These are phyloP conservation scores for Laetiporus sulphureus DNA, from an alignment of 1,284 basidiomycete genomes.

Conservation along the genomic window DNA sequence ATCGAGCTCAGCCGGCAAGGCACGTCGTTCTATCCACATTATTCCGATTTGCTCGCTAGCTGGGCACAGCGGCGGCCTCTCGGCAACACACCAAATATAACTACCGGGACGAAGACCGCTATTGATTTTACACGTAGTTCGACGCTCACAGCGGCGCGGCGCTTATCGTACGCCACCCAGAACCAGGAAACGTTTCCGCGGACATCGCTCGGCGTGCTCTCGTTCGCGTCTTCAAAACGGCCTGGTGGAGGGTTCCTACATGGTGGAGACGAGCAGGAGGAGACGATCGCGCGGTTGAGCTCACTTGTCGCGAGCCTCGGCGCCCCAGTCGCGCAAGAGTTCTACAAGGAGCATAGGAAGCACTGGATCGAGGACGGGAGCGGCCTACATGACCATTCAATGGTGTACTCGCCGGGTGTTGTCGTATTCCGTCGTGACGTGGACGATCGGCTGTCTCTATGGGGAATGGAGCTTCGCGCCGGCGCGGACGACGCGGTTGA, in stretches of 20 bases:
- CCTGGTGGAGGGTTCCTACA: constrained; percentile 40
- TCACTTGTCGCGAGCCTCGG: constrained; percentile 38
- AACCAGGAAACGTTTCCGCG: constrained; percentile 11
- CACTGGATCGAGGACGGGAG: constrained; percentile 29
- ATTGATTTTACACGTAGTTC: constrained; percentile 28
- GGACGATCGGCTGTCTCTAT: constrained; percentile 16
- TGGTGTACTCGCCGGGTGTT: constrained; percentile 44
- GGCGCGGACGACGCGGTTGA: constrained; percentile 18
- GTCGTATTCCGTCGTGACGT: constrained; percentile 40
- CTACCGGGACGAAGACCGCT: constrained; percentile 14
- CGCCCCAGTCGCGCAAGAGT: constrained; percentile 31
- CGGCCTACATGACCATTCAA: constrained; percentile 39
- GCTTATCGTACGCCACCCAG: constrained; percentile 14
- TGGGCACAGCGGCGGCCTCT: constrained; percentile 22
- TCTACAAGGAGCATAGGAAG: constrained; percentile 37
- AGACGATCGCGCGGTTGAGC: constrained; percentile 36
- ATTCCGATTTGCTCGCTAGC: constrained; percentile 27
- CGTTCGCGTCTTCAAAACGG: constrained; percentile 39
- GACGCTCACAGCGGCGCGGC: constrained; percentile 29
- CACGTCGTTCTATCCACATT: constrained; percentile 36
- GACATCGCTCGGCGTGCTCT: constrained; percentile 37
- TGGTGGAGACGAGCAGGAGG: constrained; percentile 43
- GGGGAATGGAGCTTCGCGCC: constrained; percentile 6
- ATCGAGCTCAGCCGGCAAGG: constrained; percentile 31
- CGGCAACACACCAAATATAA: no score